These are phyloP conservation scores for Aureobasidium sp. DNA, from an alignment of 2,329 filamentous ascomycete species.

Conservation along the genomic window DNA sequence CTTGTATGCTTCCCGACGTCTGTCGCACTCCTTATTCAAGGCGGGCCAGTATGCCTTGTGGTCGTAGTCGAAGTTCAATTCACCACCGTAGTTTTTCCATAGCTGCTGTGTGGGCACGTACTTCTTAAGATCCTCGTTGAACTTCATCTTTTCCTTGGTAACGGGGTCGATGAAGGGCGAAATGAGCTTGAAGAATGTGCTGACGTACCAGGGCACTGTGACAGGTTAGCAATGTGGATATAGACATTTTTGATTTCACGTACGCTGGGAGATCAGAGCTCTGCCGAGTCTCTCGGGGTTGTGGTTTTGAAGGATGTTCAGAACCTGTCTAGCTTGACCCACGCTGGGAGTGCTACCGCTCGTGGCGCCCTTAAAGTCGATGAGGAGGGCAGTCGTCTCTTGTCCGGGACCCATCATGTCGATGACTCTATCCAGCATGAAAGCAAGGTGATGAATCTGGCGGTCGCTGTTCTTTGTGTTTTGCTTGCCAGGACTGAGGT, in stretches of 20 bases:
- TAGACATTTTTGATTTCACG: conserved; percentile 26
- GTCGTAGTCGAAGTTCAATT: conserved; percentile 85
- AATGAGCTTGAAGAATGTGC: conserved; percentile 93
- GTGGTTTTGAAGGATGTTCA: conserved; percentile 88
- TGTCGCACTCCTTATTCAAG: conserved; percentile 62
- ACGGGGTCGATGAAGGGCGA: conserved; percentile 93
- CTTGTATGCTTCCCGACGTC: conserved; percentile 55
- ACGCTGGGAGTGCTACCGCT: conserved; percentile 70
- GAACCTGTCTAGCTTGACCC: conserved; percentile 70
- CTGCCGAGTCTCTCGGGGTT: conserved; percentile 88
- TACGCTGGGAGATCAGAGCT: conserved; percentile 83
- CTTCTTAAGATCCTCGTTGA: conserved; percentile 83
- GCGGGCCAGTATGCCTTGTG: conserved; percentile 86
- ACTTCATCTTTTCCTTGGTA: conserved; percentile 91
- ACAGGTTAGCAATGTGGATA: neutral
- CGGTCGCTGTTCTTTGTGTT: conserved; percentile 82
- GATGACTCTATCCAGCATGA: conserved; percentile 85
- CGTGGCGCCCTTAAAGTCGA: conserved; percentile 82
- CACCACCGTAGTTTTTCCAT: conserved; percentile 69
- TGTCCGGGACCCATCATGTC: conserved; percentile 82
- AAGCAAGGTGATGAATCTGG: conserved; percentile 90
- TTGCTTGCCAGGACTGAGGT: conserved; percentile 81
- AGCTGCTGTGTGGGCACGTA: conserved; percentile 79
- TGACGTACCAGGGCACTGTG: conserved; percentile 81
- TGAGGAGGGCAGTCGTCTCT: conserved; percentile 78